Evolutionary conservation across 495 filamentous ascomycete species (phyloP), one percentile per base, ranked within the genome.

Genomic region (Chlorociboria aeruginascens): DNA sequence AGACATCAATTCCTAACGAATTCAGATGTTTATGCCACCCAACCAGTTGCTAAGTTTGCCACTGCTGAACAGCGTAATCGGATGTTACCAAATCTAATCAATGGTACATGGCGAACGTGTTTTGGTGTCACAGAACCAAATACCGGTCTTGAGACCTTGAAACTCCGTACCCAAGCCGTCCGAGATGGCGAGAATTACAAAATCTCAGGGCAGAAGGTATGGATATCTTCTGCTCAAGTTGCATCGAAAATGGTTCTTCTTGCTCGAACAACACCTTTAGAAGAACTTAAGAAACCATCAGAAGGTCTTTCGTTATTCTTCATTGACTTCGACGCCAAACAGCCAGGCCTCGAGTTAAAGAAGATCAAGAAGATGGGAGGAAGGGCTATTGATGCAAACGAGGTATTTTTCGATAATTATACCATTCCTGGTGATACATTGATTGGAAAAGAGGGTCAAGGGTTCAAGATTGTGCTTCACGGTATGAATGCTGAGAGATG

Each of bases 401-500:
- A 89, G 61, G 79, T 89, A 1, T 90, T 88, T 66, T 88, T 89
- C 61, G 82, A 87, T 55, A 73, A 78, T 48, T 90, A 85, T 60
- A 47, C 56, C 3, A 74, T 88, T 8, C 72, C 78, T 0, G 69
- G 63, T 1, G 69, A 79, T 43, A 64, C 76, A 0, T 64, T 85
- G 3, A 80, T 89, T 37, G 85, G 84, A 2, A 52, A 73, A 17
- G 83, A 88, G 56, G 77, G 76, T 36, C 67, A 83, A 46, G 85
- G 85, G 3, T 89, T 88, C 69, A 78, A 79, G 52, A 83, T 84
- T 49, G 66, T 89, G 34, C 69, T 89, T 6, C 84, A 88, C 61
- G 85, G 85, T 17, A 85, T 90, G 85, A 90, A 88, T 51, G 83
- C 84, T 6, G 85, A 90, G 62, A 75, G 85, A 29, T 84, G 81